Conservation (phyloP, 176 grass and related monocot species). For the Olyra latifolia region DNA sequence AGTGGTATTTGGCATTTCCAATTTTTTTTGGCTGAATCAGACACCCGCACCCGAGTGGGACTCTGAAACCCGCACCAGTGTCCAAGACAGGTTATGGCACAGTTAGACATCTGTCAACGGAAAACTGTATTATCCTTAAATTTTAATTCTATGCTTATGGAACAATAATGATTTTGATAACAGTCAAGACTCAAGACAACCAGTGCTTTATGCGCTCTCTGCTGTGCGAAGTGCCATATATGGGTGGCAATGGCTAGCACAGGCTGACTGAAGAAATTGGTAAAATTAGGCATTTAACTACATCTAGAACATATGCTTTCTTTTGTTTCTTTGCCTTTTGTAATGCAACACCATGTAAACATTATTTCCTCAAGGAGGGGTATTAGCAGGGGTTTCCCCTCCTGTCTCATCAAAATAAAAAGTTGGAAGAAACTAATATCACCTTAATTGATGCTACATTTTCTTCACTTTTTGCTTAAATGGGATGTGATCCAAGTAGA, state of each 20-base stretch:
- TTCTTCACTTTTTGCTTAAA: background rate
- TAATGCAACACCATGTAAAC: background rate
- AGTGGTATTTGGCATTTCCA: too few relatives aligned
- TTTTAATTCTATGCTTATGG: background rate
- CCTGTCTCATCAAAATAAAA: constrained; percentile 1
- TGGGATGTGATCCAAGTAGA: background rate
- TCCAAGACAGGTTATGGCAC: background rate
- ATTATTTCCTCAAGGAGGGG: background rate
- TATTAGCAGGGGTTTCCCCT: background rate
- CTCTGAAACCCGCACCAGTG: too few relatives aligned
- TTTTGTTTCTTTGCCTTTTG: constrained; percentile 3
- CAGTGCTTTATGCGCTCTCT: background rate
- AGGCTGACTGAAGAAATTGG: background rate
- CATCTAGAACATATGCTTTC: background rate
- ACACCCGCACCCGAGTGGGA: too few relatives aligned
- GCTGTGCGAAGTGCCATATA: background rate
- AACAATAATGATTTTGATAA: background rate
- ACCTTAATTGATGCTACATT: background rate
- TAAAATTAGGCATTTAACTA: background rate
- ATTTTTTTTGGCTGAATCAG: too few relatives aligned
- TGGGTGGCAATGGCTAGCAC: background rate
- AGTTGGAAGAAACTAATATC: background rate
- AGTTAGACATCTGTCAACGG: background rate
- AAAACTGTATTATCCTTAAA: background rate
- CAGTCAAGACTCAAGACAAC: background rate